Evolutionary conservation across 2,329 filamentous ascomycete genomes (phyloP).

Genomic region (Xenoacremonium recifei): DNA sequence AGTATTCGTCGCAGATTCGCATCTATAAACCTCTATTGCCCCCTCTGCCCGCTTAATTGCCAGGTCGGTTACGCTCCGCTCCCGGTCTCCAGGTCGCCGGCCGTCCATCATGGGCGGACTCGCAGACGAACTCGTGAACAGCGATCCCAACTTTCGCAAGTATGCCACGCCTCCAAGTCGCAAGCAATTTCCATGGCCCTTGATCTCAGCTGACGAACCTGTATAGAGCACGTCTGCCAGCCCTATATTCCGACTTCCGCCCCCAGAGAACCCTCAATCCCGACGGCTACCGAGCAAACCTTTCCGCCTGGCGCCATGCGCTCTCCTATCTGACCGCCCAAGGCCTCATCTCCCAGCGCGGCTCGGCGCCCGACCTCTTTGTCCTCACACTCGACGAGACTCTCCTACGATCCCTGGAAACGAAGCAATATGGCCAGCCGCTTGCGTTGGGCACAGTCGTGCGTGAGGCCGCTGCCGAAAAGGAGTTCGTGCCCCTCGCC

Average conservation of each 20-base stretch:
- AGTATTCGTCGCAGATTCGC: too few relatives aligned
- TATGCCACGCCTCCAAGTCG: conserved; percentile 25
- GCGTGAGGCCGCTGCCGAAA: conserved; percentile 66
- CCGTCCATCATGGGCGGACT: conserved; percentile 64
- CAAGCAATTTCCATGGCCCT: background rate
- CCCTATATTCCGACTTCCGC: conserved; percentile 85
- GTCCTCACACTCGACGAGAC: conserved; percentile 57
- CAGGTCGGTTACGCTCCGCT: too few relatives aligned
- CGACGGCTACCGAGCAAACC: conserved; percentile 80
- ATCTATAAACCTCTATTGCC: too few relatives aligned
- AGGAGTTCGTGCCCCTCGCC: conserved; percentile 67
- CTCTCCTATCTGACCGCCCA: conserved; percentile 66
- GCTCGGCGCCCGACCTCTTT: conserved; percentile 45
- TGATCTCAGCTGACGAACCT: background rate
- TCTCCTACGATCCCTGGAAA: conserved; percentile 70
- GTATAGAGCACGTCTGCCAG: conserved; percentile 72
- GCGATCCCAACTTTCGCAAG: conserved; percentile 62
- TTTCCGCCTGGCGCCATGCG: conserved; percentile 74
- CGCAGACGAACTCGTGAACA: conserved; percentile 61
- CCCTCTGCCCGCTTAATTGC: too few relatives aligned
- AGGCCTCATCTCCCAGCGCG: conserved; percentile 49
- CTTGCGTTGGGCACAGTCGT: conserved; percentile 78
- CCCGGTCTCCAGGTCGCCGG: too few relatives aligned
- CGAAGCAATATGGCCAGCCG: conserved; percentile 75
- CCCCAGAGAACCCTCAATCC: conserved; percentile 74